A percentile compares a stretch with the other conserved stretches of the same genome.
Conservation (phyloP, 305 asterid species). For the Fraxinus angustifolia region DNA sequence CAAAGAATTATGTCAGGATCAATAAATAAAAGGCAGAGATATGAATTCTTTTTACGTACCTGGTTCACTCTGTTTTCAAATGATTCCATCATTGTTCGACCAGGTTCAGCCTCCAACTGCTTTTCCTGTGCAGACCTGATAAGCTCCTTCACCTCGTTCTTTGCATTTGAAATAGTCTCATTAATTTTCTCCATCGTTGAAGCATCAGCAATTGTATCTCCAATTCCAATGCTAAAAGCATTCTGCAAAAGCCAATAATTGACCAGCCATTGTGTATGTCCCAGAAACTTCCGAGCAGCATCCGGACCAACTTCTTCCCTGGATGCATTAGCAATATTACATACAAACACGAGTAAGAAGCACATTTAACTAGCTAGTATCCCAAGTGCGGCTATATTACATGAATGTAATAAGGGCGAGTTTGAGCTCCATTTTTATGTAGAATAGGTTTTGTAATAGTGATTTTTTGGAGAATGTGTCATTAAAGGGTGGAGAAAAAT, state of each 20-base stretch:
- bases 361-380: neutral
- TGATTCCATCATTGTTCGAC: constrained; percentile 94
- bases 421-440: neutral
- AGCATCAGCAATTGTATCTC: constrained; percentile 99
- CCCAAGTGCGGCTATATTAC: neutral
- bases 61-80: constrained; percentile 97
- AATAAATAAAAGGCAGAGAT: constrained; percentile 24
- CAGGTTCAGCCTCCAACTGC: constrained; percentile 95
- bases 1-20: constrained; percentile 27
- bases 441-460: neutral
- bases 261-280: constrained; percentile 99
- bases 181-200: constrained; percentile 80
- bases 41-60: constrained; percentile 53
- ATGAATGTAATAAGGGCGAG: neutral
- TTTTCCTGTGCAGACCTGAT: constrained; percentile 68
- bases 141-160: constrained; percentile 85
- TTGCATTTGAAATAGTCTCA: constrained; percentile 81
- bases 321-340: constrained; percentile 19
- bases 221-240: constrained; percentile 96
- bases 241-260: constrained; percentile 98
- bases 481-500: neutral
- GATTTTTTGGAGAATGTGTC: neutral
- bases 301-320: constrained; percentile 99
- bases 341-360: neutral
- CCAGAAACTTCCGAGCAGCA: constrained; percentile 99